These are phyloP conservation scores for Colletotrichum magnum DNA, from an alignment of 2,329 filamentous ascomycete genomes.

Conservation along the genomic window DNA sequence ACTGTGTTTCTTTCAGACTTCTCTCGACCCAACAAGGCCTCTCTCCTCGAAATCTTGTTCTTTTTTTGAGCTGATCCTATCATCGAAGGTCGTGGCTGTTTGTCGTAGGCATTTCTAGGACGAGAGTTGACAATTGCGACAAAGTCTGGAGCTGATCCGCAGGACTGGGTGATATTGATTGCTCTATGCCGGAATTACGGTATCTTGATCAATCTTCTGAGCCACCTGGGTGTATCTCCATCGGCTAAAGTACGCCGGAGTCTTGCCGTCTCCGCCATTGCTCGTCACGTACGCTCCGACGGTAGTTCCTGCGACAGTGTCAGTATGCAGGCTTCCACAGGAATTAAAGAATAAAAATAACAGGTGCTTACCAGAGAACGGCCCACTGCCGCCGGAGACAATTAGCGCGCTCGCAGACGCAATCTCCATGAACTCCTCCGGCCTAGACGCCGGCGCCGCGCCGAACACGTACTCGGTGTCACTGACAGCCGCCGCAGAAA, in stretches of 20 bases:
- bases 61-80: too few species aligned
- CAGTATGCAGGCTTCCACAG: neutral
- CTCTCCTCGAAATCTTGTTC: too few species aligned
- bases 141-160: too few species aligned
- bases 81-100: too few species aligned
- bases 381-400: slow-evolving; percentile 35
- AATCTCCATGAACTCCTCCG: slow-evolving; percentile 44
- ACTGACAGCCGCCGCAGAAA: slow-evolving; percentile 60
- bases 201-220: slow-evolving; percentile 23
- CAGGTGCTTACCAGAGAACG: slow-evolving; percentile 47
- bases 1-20: too few species aligned
- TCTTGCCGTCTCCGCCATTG: slow-evolving; percentile 61
- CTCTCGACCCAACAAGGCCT: too few species aligned
- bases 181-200: slow-evolving; percentile 3
- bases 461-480: slow-evolving; percentile 60
- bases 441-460: slow-evolving; percentile 48
- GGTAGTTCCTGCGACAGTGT: slow-evolving; percentile 55
- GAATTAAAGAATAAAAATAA: rapidly evolving
- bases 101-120: too few species aligned
- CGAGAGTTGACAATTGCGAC: too few species aligned
- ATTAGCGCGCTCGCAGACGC: slow-evolving; percentile 48
- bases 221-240: slow-evolving; percentile 59
- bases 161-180: too few species aligned
- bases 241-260: slow-evolving; percentile 61
- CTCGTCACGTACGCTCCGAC: slow-evolving; percentile 67